phyloP scores from a whole-genome alignment of 2,329 filamentous ascomycete genomes.

The Neofusicoccum cordaticola region DNA sequence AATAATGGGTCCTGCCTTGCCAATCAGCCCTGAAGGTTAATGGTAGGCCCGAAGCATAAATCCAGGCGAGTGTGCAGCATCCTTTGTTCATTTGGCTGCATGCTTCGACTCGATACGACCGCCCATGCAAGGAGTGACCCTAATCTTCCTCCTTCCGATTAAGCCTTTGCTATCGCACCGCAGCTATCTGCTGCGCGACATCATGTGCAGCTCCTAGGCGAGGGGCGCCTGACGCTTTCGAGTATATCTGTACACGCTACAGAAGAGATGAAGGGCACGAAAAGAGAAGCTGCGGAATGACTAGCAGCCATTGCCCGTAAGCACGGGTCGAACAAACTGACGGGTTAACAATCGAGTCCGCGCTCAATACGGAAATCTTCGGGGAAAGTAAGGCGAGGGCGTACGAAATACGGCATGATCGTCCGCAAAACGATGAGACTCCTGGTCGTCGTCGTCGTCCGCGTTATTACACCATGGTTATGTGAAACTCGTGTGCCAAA shows the following conservation, averaged over 20 bases:
- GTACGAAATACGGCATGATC: neutral
- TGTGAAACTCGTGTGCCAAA: neutral
- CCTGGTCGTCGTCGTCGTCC: neutral
- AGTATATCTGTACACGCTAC: neutral
- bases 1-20: neutral
- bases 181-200: slow-evolving; percentile 2
- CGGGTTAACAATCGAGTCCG: neutral
- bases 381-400: neutral
- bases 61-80: slow-evolving; percentile 1
- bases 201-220: slow-evolving; percentile 4
- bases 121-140: slow-evolving; percentile 1
- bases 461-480: too few relatives aligned
- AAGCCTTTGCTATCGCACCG: neutral
- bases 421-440: neutral
- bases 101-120: neutral
- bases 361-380: neutral
- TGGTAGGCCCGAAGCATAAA: slow-evolving; percentile 13
- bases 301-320: neutral
- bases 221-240: neutral
- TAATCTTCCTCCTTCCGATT: neutral
- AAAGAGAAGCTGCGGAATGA: neutral
- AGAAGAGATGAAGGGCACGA: neutral
- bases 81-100: neutral
- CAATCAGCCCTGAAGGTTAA: slow-evolving; percentile 5
- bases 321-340: neutral